A percentile compares a stretch with the other conserved stretches of the same genome.
These are phyloP conservation scores for Phytophthora syringae DNA, from an alignment of 352 stramenopile genomes.

Conservation along the genomic window DNA sequence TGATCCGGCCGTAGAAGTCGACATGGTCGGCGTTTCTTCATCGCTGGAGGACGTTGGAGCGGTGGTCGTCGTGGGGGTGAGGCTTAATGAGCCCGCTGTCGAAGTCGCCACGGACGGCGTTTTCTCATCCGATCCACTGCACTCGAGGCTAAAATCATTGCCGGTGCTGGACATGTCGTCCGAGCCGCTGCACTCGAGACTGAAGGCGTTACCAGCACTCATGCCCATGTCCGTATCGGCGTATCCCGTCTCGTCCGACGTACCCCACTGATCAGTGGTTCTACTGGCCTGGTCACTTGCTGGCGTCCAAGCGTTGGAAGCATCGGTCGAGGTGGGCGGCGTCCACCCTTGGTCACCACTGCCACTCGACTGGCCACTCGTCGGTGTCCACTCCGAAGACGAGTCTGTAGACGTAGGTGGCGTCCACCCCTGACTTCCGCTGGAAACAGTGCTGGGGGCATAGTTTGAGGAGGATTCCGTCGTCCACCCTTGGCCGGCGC, in stretches of 20 bases:
- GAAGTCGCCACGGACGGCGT: constrained; percentile 7
- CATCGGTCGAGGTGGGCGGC: constrained; percentile 1
- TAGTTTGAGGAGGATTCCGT: constrained; percentile 22
- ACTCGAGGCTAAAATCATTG: constrained; percentile 17
- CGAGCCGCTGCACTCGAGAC: constrained; percentile 24
- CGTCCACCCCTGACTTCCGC: constrained; percentile 12
- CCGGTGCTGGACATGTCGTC: constrained; percentile 2
- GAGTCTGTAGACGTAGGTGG: constrained; percentile 5
- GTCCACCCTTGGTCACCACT: constrained; percentile 7
- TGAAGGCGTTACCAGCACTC: background rate
- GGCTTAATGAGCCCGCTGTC: constrained; percentile 6
- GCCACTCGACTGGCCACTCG: constrained; percentile 5
- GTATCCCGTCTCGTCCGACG: constrained; percentile 4
- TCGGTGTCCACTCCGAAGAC: background rate
- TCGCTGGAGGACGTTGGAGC: constrained; percentile 14
- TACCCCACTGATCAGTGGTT: background rate
- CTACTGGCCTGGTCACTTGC: background rate
- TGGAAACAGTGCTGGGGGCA: constrained; percentile 1
- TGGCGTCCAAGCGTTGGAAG: background rate
- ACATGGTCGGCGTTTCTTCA: constrained; percentile 4
- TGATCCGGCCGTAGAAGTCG: constrained; percentile 12
- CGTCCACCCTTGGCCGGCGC: too few species aligned
- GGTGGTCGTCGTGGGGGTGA: background rate
- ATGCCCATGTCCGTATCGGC: constrained; percentile 6
- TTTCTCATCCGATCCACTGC: constrained; percentile 19